Evolutionary conservation across 768 basidiomycete genomes (phyloP).

Genomic region (Auricularia cornea): DNA sequence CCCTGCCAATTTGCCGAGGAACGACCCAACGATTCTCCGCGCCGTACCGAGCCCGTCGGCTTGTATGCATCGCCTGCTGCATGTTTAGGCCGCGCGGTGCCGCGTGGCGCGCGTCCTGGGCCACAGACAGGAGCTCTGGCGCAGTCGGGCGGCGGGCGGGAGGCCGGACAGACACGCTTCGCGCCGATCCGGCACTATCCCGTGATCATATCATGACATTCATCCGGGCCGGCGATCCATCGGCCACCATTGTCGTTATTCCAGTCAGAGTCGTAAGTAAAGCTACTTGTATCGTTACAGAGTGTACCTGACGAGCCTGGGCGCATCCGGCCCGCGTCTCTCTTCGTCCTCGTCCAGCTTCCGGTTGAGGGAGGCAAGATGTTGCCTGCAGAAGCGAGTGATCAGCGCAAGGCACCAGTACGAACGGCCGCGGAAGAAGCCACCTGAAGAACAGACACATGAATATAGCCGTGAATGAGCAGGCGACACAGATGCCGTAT

Average conservation of each 20-base stretch:
- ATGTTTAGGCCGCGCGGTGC: too few species aligned
- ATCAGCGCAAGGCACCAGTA: neutral
- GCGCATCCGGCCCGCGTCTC: constrained; percentile 7
- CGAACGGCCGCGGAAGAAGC: neutral
- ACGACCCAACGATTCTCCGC: neutral
- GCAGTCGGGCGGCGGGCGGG: too few species aligned
- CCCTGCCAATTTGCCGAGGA: neutral
- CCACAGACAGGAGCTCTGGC: too few species aligned
- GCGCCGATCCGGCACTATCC: neutral
- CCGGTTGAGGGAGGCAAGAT: constrained; percentile 35
- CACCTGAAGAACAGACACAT: constrained; percentile 43
- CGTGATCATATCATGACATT: neutral
- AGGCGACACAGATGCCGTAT: constrained; percentile 63
- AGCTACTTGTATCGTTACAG: neutral
- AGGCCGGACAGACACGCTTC: neutral
- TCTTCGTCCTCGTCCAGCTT: constrained; percentile 32
- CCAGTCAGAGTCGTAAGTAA: too few species aligned
- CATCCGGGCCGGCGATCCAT: too few species aligned
- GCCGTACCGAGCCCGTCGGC: neutral
- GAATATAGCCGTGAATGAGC: constrained; percentile 33
- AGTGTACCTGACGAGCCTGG: neutral
- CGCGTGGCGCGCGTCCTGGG: too few species aligned
- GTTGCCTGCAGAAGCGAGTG: constrained; percentile 2
- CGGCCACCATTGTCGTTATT: too few species aligned
- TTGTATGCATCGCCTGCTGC: neutral